A percentile compares a stretch with the other conserved stretches of the same genome.
phyloP scores from a whole-genome alignment of 768 basidiomycete genomes.

The Leucocoprinus birnbaumii region DNA sequence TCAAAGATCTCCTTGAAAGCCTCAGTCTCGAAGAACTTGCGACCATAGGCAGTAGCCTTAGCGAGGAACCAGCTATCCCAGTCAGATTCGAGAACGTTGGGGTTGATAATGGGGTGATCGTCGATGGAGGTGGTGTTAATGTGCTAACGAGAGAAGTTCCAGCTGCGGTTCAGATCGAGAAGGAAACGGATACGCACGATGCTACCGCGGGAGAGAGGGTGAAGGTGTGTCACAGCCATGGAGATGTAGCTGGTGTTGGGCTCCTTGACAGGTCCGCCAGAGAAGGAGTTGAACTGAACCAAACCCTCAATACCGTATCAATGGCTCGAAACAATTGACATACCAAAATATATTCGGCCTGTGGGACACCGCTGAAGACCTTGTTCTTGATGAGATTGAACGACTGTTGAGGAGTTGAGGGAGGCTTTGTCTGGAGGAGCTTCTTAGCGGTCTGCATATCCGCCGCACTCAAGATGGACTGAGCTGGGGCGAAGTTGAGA shows the following conservation, averaged over 20 bases:
- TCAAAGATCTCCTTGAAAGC: conserved; percentile 27
- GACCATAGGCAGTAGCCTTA: conserved; percentile 28
- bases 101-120: conserved; percentile 60
- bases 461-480: conserved; percentile 20
- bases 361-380: conserved; percentile 24
- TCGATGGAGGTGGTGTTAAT: conserved; percentile 62
- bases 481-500: conserved; percentile 24
- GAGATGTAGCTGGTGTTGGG: conserved; percentile 31
- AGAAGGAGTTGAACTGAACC: conserved; percentile 29
- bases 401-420: conserved; percentile 21
- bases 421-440: conserved; percentile 24
- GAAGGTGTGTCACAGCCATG: conserved; percentile 33
- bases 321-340: not conserved
- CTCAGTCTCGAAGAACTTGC: conserved; percentile 26
- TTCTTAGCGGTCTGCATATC: conserved; percentile 21
- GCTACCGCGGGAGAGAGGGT: conserved; percentile 45
- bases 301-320: not conserved
- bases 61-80: conserved; percentile 31
- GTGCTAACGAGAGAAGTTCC: conserved; percentile 14
- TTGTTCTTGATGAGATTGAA: conserved; percentile 25
- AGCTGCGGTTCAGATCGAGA: too few relatives aligned
- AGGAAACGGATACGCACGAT: conserved; percentile 21
- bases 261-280: conserved; percentile 22
- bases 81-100: conserved; percentile 34
- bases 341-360: conserved; percentile 28